A percentile compares a stretch with the other conserved stretches of the same genome.
Conservation (phyloP, 768 basidiomycete genomes). For the Lyophyllum decastes region DNA sequence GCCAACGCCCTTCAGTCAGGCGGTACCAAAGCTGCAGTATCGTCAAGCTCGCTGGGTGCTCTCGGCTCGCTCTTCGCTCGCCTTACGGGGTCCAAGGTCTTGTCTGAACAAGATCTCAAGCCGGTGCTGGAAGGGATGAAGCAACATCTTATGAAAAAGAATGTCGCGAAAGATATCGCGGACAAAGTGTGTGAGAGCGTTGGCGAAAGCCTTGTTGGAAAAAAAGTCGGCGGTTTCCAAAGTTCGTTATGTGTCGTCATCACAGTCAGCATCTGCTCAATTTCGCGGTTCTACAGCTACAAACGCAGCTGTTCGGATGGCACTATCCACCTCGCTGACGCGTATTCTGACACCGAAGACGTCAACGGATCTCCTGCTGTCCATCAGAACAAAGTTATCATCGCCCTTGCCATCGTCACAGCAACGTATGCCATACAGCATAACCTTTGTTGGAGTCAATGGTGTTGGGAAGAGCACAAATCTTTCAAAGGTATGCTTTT, state of each 20-base stretch:
- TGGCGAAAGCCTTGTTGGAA: slow-evolving; percentile 86
- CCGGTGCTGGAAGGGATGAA: slow-evolving; percentile 95
- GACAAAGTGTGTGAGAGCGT: slow-evolving; percentile 95
- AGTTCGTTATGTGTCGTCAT: slow-evolving; percentile 47
- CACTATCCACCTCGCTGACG: slow-evolving; percentile 85
- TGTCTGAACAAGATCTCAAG: slow-evolving; percentile 80
- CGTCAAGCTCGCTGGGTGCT: slow-evolving; percentile 55
- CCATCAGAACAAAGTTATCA: slow-evolving; percentile 86
- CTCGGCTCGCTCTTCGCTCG: slow-evolving; percentile 83
- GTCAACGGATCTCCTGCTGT: slow-evolving; percentile 92
- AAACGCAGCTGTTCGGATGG: slow-evolving; percentile 78
- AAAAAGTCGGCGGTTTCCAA: slow-evolving; percentile 88
- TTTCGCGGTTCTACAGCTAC: slow-evolving; percentile 54
- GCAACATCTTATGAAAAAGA: slow-evolving; percentile 97
- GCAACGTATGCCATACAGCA: slow-evolving; percentile 84
- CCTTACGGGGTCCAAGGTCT: slow-evolving; percentile 80
- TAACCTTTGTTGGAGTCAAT: slow-evolving; percentile 98
- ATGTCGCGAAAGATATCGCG: slow-evolving; percentile 94
- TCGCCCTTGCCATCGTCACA: slow-evolving; percentile 73
- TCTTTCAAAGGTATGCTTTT: slow-evolving; percentile 97
- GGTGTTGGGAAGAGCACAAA: slow-evolving; percentile 99
- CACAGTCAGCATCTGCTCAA: slow-evolving; percentile 14
- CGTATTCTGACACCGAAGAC: slow-evolving; percentile 95
- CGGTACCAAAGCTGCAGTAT: slow-evolving; percentile 31
- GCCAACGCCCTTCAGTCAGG: slow-evolving; percentile 55